These are phyloP conservation scores for Aristolochia fimbriata DNA, from an alignment of 164 flowering plant species.

Conservation along the genomic window DNA sequence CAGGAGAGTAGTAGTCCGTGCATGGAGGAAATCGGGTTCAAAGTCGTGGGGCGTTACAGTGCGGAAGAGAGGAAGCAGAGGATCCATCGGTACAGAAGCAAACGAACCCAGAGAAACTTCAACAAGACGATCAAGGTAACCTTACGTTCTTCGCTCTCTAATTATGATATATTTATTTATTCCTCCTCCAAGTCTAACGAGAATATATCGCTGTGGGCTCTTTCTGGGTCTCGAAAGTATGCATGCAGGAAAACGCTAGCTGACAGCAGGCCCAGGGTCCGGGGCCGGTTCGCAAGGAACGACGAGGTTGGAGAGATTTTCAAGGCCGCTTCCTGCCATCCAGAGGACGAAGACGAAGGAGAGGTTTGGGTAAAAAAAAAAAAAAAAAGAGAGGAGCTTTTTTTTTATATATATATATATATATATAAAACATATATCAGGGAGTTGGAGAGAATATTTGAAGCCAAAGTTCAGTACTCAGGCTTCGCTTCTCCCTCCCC, in stretches of 20 bases:
- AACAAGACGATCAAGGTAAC: slow-evolving; percentile 84
- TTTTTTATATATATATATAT: no score
- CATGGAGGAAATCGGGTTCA: slow-evolving; percentile 27
- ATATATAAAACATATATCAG: no score
- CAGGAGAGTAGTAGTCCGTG: slow-evolving; percentile 19
- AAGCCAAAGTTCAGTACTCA: no score
- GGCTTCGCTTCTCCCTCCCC: no score
- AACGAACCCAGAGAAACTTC: slow-evolving; percentile 80
- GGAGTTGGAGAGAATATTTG: no score
- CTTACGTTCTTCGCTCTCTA: not conserved
- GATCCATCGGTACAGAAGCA: slow-evolving; percentile 61
- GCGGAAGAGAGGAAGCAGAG: slow-evolving; percentile 72
- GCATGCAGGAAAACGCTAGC: slow-evolving; percentile 83
- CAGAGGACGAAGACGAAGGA: slow-evolving; percentile 31
- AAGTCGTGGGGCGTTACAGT: slow-evolving; percentile 43
- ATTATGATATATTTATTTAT: no score
- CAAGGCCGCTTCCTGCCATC: slow-evolving; percentile 19
- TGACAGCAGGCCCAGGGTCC: slow-evolving; percentile 67
- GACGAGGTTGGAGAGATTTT: slow-evolving; percentile 39
- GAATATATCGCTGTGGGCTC: no score
- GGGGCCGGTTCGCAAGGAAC: slow-evolving; percentile 76
- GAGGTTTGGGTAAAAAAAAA: slow-evolving; percentile 45
- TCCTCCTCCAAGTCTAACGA: no score
- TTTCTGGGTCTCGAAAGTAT: slow-evolving; percentile 34
- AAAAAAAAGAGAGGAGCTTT: no score